Evolutionary conservation across 2,329 filamentous ascomycete species (phyloP), one percentile per base, ranked within the genome.

Genomic region (Trichoderma breve): DNA sequence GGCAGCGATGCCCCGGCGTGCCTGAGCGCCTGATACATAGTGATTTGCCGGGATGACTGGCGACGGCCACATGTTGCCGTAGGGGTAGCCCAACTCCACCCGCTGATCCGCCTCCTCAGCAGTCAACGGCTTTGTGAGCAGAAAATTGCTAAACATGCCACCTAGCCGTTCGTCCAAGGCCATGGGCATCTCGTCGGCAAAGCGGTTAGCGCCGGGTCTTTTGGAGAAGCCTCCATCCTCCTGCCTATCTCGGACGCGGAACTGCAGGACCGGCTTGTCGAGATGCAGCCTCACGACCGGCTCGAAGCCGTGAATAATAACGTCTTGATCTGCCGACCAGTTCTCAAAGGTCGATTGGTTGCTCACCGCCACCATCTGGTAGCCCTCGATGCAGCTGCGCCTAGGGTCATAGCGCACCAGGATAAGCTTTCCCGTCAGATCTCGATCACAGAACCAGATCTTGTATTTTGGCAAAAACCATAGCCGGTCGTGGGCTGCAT

Each of bases 401-500:
- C 88, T 83, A 60, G 90, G 87, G 78, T 97, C 90, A 77, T 94
- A 98, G 14, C 92, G 90, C n/a, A 88, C 86, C 51, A 97, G 78
- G 30, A 97, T 86, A 55, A 97, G 81, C 78, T 92, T 92, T 0
- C 95, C 95, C 2, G 88, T 91, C 62, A 93, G 86, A 34, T 90
- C 87, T 2, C 85, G 86, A 80, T 97, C 93, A 72, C 90, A 88
- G 78, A 97, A 95, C 95, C 95, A 98, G 74, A 98, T 84, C 80
- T 93, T 95, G 78, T 93, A 86, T 66, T 88, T 89, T 0, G 93
- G 86, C 1, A 98, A 84, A 77, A 97, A 97, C 95, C 95, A 98
- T 76, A 91, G 89, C 0, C 92, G 91, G 74, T 96, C 88, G 79
- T 96, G 92, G 24, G 90, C 86, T 55, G 87, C 83, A 79, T 92